phyloP scores from a whole-genome alignment of 2,329 filamentous ascomycete genomes.

The Phyllosticta citrichinensis region DNA sequence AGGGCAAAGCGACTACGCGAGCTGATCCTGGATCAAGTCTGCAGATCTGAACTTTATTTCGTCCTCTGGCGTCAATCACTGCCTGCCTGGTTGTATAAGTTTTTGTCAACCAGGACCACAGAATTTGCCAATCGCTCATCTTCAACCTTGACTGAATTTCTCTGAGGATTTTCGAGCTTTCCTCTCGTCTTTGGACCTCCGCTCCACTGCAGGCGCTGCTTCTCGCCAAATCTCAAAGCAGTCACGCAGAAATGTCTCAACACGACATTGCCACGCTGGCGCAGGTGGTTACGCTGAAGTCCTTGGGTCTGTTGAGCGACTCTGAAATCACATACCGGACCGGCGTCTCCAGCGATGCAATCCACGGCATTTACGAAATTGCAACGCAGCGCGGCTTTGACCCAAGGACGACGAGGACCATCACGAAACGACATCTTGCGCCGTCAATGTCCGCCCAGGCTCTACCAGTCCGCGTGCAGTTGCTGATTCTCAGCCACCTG shows the following conservation, averaged over 20 bases:
- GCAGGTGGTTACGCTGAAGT: neutral
- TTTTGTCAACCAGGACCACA: neutral
- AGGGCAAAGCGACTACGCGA: neutral
- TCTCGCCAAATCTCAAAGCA: neutral
- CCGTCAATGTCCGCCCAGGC: neutral
- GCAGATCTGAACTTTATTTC: neutral
- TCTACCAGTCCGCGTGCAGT: neutral
- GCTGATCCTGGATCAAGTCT: neutral
- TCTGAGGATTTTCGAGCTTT: neutral
- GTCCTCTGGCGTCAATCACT: neutral
- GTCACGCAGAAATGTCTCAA: neutral
- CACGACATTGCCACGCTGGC: neutral
- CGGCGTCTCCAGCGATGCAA: neutral
- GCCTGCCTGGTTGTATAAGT: neutral
- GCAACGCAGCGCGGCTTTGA: neutral
- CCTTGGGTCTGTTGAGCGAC: neutral
- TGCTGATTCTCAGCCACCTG: neutral
- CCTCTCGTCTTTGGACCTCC: neutral
- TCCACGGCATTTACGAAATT: neutral
- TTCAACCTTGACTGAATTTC: neutral
- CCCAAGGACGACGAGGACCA: neutral
- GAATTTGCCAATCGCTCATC: neutral
- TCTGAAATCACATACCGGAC: neutral
- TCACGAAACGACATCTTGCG: neutral
- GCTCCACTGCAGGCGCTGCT: neutral